Conservation (phyloP, 2,329 filamentous ascomycete genomes). For the Cladosporium cucumerinum region DNA sequence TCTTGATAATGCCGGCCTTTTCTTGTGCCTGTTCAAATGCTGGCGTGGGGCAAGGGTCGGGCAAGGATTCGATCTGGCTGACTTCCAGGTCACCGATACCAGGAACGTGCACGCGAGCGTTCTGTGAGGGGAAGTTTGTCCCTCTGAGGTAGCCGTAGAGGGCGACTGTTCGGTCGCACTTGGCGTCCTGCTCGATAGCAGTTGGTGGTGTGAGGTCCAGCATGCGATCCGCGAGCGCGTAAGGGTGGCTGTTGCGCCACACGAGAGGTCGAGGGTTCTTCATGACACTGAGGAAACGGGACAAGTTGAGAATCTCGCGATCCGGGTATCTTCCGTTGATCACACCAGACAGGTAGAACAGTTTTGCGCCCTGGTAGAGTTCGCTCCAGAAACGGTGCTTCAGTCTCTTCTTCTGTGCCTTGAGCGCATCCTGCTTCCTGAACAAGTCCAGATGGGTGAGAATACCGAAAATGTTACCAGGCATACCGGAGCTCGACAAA, state of each 20-base stretch:
- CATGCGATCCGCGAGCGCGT: constrained; percentile 89
- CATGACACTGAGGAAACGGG: constrained; percentile 95
- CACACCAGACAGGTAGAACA: constrained; percentile 95
- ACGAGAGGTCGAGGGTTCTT: constrained; percentile 96
- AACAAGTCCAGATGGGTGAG: constrained; percentile 95
- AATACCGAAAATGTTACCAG: constrained; percentile 96
- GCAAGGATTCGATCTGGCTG: constrained; percentile 76
- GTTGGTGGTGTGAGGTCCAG: constrained; percentile 93
- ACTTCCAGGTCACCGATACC: constrained; percentile 88
- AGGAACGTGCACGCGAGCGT: constrained; percentile 85
- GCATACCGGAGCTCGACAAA: constrained; percentile 91
- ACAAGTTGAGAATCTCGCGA: constrained; percentile 91
- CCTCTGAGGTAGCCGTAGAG: constrained; percentile 91
- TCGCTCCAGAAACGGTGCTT: constrained; percentile 98
- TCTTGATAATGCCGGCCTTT: constrained; percentile 78
- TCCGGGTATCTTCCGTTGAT: constrained; percentile 97
- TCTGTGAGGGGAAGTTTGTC: constrained; percentile 84
- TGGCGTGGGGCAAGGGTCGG: constrained; percentile 93
- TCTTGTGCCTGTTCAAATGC: constrained; percentile 82
- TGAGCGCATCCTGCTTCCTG: constrained; percentile 85
- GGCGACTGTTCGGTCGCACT: constrained; percentile 86
- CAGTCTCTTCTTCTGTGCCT: constrained; percentile 90
- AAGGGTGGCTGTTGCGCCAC: constrained; percentile 95
- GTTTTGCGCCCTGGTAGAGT: constrained; percentile 90
- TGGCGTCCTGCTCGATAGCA: constrained; percentile 79